Percentiles rank a stretch among this genome's conserved stretches.
phyloP scores from a whole-genome alignment of 352 stramenopile genomes.

The Discostella stelligera region DNA sequence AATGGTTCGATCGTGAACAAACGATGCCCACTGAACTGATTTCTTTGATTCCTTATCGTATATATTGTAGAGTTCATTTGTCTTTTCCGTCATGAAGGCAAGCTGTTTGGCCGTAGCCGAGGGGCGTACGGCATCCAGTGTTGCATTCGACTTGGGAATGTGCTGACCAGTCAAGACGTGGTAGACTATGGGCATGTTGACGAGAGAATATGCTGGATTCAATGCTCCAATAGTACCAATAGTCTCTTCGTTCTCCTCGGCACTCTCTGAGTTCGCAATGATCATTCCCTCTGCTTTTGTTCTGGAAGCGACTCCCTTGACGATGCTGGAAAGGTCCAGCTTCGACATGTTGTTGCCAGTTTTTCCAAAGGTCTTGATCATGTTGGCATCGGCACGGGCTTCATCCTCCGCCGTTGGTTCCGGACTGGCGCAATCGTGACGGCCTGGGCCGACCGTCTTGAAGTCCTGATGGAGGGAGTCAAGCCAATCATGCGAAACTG shows the following conservation, averaged over 20 bases:
- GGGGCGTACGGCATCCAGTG: not conserved
- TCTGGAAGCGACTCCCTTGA: constrained; percentile 1
- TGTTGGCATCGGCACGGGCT: constrained; percentile 7
- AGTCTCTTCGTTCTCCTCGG: not conserved
- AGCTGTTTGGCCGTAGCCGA: constrained; percentile 9
- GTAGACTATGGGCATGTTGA: constrained; percentile 23
- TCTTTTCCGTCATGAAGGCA: constrained; percentile 24
- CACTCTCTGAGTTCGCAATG: not conserved
- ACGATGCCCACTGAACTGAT: constrained; percentile 23
- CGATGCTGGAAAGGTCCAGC: constrained; percentile 3
- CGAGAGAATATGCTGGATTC: constrained; percentile 11
- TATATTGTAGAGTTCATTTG: constrained; percentile 19
- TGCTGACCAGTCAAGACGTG: constrained; percentile 14
- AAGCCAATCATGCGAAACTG: no score
- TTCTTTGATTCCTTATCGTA: constrained; percentile 15
- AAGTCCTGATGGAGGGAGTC: no score
- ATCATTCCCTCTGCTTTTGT: not conserved
- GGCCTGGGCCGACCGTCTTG: not conserved
- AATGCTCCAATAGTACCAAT: not conserved
- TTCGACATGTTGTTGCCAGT: constrained; percentile 7
- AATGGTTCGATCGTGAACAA: constrained; percentile 14
- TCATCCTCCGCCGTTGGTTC: constrained; percentile 7
- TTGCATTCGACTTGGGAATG: constrained; percentile 1
- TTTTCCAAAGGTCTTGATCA: constrained; percentile 23
- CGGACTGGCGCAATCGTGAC: constrained; percentile 8